Evolutionary conservation across 2,329 filamentous ascomycete species (phyloP), one percentile per base, ranked within the genome.

Genomic region (Chaetomium olivaceum): DNA sequence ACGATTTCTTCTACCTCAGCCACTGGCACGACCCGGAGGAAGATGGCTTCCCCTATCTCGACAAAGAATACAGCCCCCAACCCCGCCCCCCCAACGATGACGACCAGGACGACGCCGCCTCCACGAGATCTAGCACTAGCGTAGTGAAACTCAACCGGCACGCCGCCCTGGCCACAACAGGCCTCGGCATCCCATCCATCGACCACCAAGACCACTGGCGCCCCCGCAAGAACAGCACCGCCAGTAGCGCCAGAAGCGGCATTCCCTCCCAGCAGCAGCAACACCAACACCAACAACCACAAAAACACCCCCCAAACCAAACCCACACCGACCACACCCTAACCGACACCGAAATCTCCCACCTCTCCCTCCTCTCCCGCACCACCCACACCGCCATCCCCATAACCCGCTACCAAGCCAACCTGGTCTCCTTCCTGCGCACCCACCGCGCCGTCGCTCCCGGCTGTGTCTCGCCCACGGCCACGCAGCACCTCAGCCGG

Each of bases 1-100:
- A 93, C 72, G 92, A 98, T 66, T 87, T 91, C 69, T 89, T 98
- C 70, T 92, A 93, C 74, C 88, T 98, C 65, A 94, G 91, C 0
- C 93, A 98, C 76, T 91, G 89, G 79, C 93, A 98, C 73, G 85
- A 89, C 64, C 82, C 84, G 0, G 82, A 85, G 0, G 81, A 85
- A 1, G 87, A 94, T 74, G 91, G 90, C 0, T 90, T 93, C 68
- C 83, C 88, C 4, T 91, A 95, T 69, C 77, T 94, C 0, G 91
- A 96, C 66, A 89, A 91, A 43, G 78, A 77, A 23, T 78, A 81
- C 27, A 61, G 74, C 72, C 68, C 76, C 75, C 55, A 56, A 6
- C n/a, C 59, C 48, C 63, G 16, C 4, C 39, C 39, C 5, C 16
- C 39, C 16, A 7, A 64, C 11, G 61, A 66, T 12, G 68, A 74